Evolutionary conservation across 2,329 filamentous ascomycete species (phyloP).

Genomic region (Penicillium corylophilum): DNA sequence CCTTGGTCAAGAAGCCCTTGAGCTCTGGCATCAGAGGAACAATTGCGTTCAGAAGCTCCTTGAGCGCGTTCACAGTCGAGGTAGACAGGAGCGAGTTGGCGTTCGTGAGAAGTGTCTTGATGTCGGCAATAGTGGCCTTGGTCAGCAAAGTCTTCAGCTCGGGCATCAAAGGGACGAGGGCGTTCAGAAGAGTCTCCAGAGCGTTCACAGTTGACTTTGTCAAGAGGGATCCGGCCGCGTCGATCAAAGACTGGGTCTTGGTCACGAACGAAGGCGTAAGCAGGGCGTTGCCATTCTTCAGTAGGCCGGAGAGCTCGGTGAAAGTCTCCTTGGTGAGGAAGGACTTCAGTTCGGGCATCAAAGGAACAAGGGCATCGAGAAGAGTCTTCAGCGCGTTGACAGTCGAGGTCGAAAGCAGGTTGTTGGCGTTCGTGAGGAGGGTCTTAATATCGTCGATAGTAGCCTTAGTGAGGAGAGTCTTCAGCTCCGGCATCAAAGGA

Average conservation of each 20-base stretch:
- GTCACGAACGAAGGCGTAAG: conserved; percentile 20
- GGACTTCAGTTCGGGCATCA: conserved; percentile 20
- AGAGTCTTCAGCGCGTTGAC: conserved; percentile 21
- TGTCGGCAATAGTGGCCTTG: conserved; percentile 62
- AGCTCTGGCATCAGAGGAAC: conserved; percentile 19
- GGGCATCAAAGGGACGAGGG: conserved; percentile 50
- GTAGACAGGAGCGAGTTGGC: conserved; percentile 11
- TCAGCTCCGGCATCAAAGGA: conserved; percentile 65
- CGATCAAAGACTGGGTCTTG: conserved; percentile 20
- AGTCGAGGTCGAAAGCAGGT: conserved; percentile 6
- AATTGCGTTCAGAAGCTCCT: conserved; percentile 19
- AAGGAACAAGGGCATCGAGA: conserved; percentile 11
- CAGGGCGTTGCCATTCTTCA: conserved; percentile 22
- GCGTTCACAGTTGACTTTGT: conserved; percentile 13
- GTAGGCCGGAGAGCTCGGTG: conserved; percentile 14
- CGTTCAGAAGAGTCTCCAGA: conserved; percentile 6
- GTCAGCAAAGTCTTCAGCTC: conserved; percentile 63
- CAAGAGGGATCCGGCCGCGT: conserved; percentile 17
- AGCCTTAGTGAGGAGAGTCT: conserved; percentile 55
- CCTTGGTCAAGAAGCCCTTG: conserved; percentile 19
- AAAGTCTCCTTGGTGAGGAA: conserved; percentile 22
- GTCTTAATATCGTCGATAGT: conserved; percentile 56
- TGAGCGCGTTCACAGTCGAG: conserved; percentile 16
- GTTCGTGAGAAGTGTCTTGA: conserved; percentile 12
- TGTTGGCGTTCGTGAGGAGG: conserved; percentile 14